Evolutionary conservation across 1,284 basidiomycete species (phyloP).

Genomic region (Ganoderma lucidum): DNA sequence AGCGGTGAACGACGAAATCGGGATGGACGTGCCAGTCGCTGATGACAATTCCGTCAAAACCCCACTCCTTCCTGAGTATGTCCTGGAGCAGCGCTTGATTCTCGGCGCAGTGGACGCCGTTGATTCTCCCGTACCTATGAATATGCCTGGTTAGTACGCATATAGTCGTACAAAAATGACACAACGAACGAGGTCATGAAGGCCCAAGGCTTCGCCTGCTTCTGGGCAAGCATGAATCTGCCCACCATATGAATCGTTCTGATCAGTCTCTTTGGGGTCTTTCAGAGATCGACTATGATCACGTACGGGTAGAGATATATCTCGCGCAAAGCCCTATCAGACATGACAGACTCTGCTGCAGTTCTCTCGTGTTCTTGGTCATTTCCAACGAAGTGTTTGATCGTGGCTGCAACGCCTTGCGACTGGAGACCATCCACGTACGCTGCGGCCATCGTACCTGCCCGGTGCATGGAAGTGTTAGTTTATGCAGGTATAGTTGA

Average conservation of each 20-base stretch:
- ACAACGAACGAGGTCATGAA: slow-evolving; percentile 64
- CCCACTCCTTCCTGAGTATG: slow-evolving; percentile 74
- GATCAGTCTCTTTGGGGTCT: neutral
- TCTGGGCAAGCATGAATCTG: slow-evolving; percentile 74
- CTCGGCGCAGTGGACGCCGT: slow-evolving; percentile 71
- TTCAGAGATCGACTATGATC: slow-evolving; percentile 9
- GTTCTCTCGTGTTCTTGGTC: slow-evolving; percentile 75
- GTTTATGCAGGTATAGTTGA: neutral
- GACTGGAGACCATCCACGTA: slow-evolving; percentile 74
- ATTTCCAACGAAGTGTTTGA: slow-evolving; percentile 62
- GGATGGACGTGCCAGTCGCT: slow-evolving; percentile 63
- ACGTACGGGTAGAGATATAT: slow-evolving; percentile 75
- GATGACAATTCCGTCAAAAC: slow-evolving; percentile 69
- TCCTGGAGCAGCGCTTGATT: slow-evolving; percentile 59
- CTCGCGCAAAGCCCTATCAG: slow-evolving; percentile 70
- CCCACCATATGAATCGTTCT: neutral
- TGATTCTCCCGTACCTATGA: slow-evolving; percentile 68
- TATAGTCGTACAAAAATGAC: neutral
- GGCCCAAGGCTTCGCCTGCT: slow-evolving; percentile 65
- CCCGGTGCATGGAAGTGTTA: neutral
- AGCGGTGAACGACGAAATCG: slow-evolving; percentile 9
- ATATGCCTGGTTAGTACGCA: slow-evolving; percentile 18
- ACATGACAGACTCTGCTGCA: slow-evolving; percentile 67
- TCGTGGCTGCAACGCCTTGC: slow-evolving; percentile 65
- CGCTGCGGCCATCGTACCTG: slow-evolving; percentile 65